phyloP scores from a whole-genome alignment of 306 rosid species.

The Corylus heterophylla region DNA sequence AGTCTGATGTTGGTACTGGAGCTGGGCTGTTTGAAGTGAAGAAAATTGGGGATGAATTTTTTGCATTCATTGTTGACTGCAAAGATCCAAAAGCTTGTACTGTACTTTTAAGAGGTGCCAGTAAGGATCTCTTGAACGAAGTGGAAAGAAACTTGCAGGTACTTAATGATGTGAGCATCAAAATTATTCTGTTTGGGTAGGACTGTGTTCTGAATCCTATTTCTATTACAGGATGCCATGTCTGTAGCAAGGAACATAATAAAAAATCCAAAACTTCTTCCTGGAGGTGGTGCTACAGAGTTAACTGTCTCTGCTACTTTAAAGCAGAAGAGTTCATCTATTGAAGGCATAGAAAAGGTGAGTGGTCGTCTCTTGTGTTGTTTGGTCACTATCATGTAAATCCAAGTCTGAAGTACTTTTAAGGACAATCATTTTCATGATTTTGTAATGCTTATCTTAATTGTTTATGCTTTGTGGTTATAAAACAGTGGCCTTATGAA shows the following conservation, averaged over 20 bases:
- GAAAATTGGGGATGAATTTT: conserved; percentile 91
- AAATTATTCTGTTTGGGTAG: neutral
- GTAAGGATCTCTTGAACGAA: conserved; percentile 87
- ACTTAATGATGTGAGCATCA: conserved; percentile 7
- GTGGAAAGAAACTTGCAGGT: conserved; percentile 96
- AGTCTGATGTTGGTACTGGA: conserved; percentile 91
- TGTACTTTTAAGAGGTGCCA: conserved; percentile 79
- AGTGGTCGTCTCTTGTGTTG: neutral
- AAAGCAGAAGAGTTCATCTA: conserved; percentile 94
- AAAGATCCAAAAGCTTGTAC: conserved; percentile 94
- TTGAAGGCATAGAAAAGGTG: conserved; percentile 97
- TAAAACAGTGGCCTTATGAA: conserved; percentile 94
- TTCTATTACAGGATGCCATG: conserved; percentile 81
- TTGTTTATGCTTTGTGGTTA: conserved; percentile 25
- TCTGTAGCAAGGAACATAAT: conserved; percentile 86
- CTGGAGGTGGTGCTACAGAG: conserved; percentile 98
- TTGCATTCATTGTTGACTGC: conserved; percentile 81
- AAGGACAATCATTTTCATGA: neutral
- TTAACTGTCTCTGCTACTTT: conserved; percentile 88
- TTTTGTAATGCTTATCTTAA: conserved; percentile 21
- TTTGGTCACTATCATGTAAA: neutral
- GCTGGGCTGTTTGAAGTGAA: conserved; percentile 93
- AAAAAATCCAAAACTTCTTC: conserved; percentile 88
- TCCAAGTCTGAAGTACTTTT: neutral
- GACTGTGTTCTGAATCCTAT: conserved; percentile 33